A percentile compares a stretch with the other conserved stretches of the same genome.
These are phyloP conservation scores for Casuarina glauca DNA, from an alignment of 306 rosid species.

Conservation along the genomic window DNA sequence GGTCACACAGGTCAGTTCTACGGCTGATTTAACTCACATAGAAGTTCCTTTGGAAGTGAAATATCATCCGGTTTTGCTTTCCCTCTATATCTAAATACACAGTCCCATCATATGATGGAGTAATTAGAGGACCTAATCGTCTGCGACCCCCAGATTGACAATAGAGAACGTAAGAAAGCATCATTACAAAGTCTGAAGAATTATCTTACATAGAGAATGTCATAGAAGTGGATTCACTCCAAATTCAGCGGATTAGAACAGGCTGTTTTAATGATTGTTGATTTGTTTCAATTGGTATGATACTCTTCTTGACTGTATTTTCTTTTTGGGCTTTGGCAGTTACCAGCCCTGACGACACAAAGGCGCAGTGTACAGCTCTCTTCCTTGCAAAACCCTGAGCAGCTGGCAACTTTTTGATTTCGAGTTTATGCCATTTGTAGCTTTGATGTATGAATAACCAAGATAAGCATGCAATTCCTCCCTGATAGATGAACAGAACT, in stretches of 20 bases:
- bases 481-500: neutral
- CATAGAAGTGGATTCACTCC: neutral
- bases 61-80: neutral
- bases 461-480: neutral
- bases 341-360: slow-evolving; percentile 78
- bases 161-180: neutral
- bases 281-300: neutral
- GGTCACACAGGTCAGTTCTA: slow-evolving; percentile 81
- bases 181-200: neutral
- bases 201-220: neutral
- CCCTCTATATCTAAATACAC: neutral
- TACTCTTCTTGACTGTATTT: neutral
- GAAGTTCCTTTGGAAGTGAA: slow-evolving; percentile 1
- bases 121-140: neutral
- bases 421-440: slow-evolving; percentile 13
- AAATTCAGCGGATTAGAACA: neutral
- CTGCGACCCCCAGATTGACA: neutral
- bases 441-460: slow-evolving; percentile 10
- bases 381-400: slow-evolving; percentile 50
- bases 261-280: neutral
- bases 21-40: slow-evolving; percentile 8
- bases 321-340: slow-evolving; percentile 47
- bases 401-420: slow-evolving; percentile 6
- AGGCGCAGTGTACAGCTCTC: slow-evolving; percentile 67
- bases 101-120: neutral